These are phyloP conservation scores for Umbellularia californica DNA, from an alignment of 164 flowering plant species.

Conservation along the genomic window DNA sequence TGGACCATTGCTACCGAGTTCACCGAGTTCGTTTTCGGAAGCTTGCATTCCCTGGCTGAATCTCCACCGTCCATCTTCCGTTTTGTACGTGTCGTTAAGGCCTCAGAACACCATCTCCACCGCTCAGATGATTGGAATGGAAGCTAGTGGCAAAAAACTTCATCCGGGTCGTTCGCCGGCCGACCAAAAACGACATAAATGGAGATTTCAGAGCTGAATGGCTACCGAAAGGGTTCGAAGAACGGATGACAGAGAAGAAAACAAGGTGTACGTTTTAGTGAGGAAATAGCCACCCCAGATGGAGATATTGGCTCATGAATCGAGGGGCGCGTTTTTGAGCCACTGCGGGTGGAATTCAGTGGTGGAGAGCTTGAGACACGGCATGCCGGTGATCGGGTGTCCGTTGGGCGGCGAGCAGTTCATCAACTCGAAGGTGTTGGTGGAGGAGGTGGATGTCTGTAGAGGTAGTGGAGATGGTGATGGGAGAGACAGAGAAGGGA, in stretches of 20 bases:
- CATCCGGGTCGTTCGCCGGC: no score
- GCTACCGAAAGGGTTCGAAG: no score
- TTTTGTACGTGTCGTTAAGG: conserved; percentile 22
- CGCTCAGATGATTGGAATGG: conserved; percentile 29
- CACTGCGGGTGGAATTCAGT: no score
- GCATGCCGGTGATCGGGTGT: no score
- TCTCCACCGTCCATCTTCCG: conserved; percentile 12
- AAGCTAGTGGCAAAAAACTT: conserved; percentile 16
- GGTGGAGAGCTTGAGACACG: no score
- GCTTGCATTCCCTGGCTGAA: conserved; percentile 10
- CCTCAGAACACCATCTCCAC: conserved; percentile 23
- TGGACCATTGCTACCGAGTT: conserved; percentile 12
- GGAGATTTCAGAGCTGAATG: conserved; percentile 2
- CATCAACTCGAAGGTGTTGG: conserved; percentile 1
- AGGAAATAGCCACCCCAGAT: no score
- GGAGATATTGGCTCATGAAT: no score
- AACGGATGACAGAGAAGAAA: no score
- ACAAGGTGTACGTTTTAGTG: no score
- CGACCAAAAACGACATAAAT: neutral
- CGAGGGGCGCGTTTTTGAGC: no score
- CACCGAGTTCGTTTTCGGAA: neutral
- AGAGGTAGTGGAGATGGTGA: conserved; percentile 7
- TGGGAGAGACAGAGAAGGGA: conserved; percentile 7
- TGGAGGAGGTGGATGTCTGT: conserved; percentile 17
- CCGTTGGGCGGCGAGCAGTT: no score